These are phyloP conservation scores for Pythium pectinolyticum DNA, from an alignment of 352 stramenopile species.

Conservation along the genomic window DNA sequence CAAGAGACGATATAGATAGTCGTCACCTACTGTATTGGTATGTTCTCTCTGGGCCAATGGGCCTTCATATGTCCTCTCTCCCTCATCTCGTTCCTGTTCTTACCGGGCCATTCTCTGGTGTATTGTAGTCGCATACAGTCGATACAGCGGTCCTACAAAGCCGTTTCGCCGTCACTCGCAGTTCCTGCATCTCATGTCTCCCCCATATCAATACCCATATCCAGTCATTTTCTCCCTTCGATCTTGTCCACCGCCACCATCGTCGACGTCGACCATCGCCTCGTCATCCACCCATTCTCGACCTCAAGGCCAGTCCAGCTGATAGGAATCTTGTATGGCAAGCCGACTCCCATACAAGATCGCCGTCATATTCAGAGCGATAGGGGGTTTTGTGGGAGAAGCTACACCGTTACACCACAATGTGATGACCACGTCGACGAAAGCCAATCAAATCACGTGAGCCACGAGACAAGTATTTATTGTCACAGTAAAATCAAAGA, in stretches of 20 bases:
- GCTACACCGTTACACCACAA: not conserved
- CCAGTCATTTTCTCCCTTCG: constrained; percentile 1
- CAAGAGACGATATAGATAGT: too few species aligned
- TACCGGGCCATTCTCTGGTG: not conserved
- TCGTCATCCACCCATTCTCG: constrained; percentile 26
- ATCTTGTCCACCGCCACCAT: constrained; percentile 1
- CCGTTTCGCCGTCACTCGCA: not conserved
- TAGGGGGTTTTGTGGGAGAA: constrained; percentile 12
- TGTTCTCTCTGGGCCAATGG: not conserved
- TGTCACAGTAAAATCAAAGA: not conserved
- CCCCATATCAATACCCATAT: not conserved
- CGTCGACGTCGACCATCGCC: constrained; percentile 7
- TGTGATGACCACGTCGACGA: constrained; percentile 27
- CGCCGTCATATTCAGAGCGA: constrained; percentile 13
- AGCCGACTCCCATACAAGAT: constrained; percentile 13
- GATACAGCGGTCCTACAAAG: not conserved
- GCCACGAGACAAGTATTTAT: constrained; percentile 14
- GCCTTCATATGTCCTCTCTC: not conserved
- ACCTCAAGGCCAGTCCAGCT: not conserved
- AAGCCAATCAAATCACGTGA: constrained; percentile 24
- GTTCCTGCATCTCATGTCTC: not conserved
- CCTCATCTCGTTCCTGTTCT: not conserved
- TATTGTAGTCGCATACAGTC: not conserved
- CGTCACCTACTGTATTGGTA: not conserved
- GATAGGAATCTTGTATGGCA: constrained; percentile 2